Conservation (phyloP, 495 filamentous ascomycete species). For the Annulohypoxylon nitens region DNA sequence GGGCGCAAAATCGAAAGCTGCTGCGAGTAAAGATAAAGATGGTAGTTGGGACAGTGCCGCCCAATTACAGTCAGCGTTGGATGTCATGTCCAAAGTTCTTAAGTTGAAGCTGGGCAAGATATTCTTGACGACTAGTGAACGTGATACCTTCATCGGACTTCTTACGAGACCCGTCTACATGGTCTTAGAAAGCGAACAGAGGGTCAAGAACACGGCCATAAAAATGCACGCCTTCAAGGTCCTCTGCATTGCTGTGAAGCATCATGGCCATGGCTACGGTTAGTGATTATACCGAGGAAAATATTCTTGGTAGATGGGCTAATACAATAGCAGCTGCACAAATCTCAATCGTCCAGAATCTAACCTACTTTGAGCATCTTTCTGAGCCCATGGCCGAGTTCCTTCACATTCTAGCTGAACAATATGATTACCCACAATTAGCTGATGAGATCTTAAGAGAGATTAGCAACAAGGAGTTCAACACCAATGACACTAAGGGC, state of each 20-base stretch:
- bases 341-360: constrained; percentile 95
- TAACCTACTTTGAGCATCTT: constrained; percentile 98
- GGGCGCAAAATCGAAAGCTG: constrained; percentile 76
- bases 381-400: constrained; percentile 99
- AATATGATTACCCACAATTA: constrained; percentile 98
- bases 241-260: constrained; percentile 95
- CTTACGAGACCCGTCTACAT: constrained; percentile 96
- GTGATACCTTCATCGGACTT: constrained; percentile 92
- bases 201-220: constrained; percentile 90
- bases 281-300: constrained; percentile 43
- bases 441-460: constrained; percentile 94
- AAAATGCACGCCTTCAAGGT: constrained; percentile 98
- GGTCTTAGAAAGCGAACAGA: constrained; percentile 91
- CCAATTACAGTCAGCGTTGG: constrained; percentile 88
- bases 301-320: constrained; percentile 31
- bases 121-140: constrained; percentile 95
- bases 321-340: constrained; percentile 78
- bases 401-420: constrained; percentile 92
- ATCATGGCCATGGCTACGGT: constrained; percentile 98
- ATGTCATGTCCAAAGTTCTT: constrained; percentile 95
- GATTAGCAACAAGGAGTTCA: constrained; percentile 97
- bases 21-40: constrained; percentile 68
- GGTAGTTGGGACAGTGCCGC: constrained; percentile 87
- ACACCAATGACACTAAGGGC: constrained; percentile 92
- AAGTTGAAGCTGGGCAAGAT: constrained; percentile 92